Base-by-base conservation (phyloP, 345 rosid genomes). In the Lepidium didymum region DNA sequence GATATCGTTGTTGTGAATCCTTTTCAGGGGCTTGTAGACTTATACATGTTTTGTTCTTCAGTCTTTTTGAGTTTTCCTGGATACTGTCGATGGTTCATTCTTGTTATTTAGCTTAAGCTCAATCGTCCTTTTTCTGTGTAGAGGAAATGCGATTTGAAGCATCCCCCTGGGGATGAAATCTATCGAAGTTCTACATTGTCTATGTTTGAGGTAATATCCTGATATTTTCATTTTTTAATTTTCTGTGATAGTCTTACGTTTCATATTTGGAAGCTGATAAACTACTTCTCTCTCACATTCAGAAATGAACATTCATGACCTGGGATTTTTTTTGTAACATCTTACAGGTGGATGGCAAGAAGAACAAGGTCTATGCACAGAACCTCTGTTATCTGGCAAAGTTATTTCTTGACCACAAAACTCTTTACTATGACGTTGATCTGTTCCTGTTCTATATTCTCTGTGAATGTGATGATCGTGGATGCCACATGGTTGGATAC, bases 401-500 rank as follows among this genome's bases (percentile, higher is more conserved):
- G 80, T 74, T 95, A 74, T 95, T 95, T 75, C 96, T 95, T 60
- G 99, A 95, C 80, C 97, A 91, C 86, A 95, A 95, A 80, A 95
- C 99, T 45, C 99, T 91, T 56, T 95, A 95, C 75, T 95, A 95
- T 72, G 99, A 95, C 36, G 99, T 95, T 57, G 97, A 94, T 73
- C 80, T 94, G 70, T 94, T 91, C 79, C 85, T 94, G 42, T 94
- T 94, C 76, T 94, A 94, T 38, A 75, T 94, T 59, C 80, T 94
- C 75, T 94, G 97, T 15, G 99, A 94, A 81, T 94, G 97, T 65
- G 99, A 94, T 79, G 99, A 94, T 79, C 92, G 99, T 23, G 99
- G 99, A 64, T 94, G 99, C 84, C 99, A 94, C 83, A 94, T 91
- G 97, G 97, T 91, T 77, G 99, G 99, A 64, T 94, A 94, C 78